These are phyloP conservation scores for Pseudoscleropodium purum DNA, from an alignment of 225 moss, liverwort and hornwort species.

Conservation along the genomic window DNA sequence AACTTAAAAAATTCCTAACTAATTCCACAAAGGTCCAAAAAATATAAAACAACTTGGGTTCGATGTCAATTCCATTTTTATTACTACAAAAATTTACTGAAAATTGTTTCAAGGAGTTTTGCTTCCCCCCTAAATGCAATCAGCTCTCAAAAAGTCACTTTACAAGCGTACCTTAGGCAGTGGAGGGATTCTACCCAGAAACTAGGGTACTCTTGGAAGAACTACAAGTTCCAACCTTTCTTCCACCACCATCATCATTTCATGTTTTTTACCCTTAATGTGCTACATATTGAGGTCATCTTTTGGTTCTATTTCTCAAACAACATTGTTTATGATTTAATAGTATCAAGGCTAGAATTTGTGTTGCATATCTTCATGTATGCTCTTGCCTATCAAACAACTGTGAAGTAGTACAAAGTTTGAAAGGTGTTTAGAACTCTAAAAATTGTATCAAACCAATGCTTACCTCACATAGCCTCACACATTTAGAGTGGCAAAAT, in stretches of 20 bases:
- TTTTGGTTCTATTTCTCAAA: conserved; percentile 46
- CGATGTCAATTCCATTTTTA: too few species aligned
- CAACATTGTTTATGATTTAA: not conserved
- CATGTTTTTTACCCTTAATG: conserved; percentile 38
- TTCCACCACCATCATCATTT: conserved; percentile 18
- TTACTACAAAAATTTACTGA: too few species aligned
- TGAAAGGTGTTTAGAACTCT: not conserved
- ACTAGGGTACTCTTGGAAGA: conserved; percentile 4
- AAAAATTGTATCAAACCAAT: not conserved
- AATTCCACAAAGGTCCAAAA: too few species aligned
- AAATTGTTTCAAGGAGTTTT: too few species aligned
- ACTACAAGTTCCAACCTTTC: conserved; percentile 50
- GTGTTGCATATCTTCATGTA: conserved; percentile 6
- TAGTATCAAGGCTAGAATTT: not conserved
- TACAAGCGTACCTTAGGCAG: too few species aligned
- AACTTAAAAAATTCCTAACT: too few species aligned
- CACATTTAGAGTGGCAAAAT: not conserved
- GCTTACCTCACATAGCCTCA: not conserved
- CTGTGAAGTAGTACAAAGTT: not conserved
- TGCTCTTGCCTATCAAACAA: not conserved
- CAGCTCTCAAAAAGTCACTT: too few species aligned
- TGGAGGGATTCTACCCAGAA: not conserved
- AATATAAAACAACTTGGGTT: too few species aligned
- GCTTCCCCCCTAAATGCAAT: too few species aligned
- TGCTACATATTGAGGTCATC: conserved; percentile 54